Conservation (phyloP, 2,329 filamentous ascomycete genomes). For the Calonectria henricotiae region DNA sequence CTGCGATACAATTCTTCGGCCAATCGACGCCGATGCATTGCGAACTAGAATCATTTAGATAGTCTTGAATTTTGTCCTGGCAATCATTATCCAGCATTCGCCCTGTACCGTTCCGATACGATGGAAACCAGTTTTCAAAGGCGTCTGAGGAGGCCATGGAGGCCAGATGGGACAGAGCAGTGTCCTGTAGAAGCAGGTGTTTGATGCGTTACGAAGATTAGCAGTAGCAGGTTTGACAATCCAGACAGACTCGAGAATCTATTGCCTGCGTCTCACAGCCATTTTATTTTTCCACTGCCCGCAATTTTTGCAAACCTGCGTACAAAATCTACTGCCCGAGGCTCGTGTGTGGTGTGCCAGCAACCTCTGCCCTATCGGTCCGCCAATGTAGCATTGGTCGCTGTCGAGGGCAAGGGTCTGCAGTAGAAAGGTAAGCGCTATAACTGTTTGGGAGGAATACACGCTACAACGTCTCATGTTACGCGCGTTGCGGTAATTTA, state of each 20-base stretch:
- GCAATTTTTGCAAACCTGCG: background rate
- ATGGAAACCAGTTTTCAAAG: constrained; percentile 10
- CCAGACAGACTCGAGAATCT: background rate
- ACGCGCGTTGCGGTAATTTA: constrained; percentile 1
- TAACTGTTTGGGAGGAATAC: background rate
- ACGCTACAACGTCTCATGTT: background rate
- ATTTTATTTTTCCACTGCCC: background rate
- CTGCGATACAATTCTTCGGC: constrained; percentile 16
- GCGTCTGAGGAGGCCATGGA: constrained; percentile 3
- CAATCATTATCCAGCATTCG: background rate
- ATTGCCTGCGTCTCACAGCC: background rate
- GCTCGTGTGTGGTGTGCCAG: background rate
- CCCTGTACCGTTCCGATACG: background rate
- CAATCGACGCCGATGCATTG: constrained; percentile 1
- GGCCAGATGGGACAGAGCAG: background rate
- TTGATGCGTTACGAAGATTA: background rate
- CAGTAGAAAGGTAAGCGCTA: constrained; percentile 6
- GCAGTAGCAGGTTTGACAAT: too few species aligned
- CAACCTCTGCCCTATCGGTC: background rate
- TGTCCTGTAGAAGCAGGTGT: background rate
- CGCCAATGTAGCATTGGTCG: background rate
- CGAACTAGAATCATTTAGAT: background rate
- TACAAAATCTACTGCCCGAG: background rate
- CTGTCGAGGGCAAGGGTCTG: background rate
- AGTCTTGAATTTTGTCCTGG: background rate